Evolutionary conservation across 306 rosid genomes (phyloP).

Genomic region (Glycine latifolia): DNA sequence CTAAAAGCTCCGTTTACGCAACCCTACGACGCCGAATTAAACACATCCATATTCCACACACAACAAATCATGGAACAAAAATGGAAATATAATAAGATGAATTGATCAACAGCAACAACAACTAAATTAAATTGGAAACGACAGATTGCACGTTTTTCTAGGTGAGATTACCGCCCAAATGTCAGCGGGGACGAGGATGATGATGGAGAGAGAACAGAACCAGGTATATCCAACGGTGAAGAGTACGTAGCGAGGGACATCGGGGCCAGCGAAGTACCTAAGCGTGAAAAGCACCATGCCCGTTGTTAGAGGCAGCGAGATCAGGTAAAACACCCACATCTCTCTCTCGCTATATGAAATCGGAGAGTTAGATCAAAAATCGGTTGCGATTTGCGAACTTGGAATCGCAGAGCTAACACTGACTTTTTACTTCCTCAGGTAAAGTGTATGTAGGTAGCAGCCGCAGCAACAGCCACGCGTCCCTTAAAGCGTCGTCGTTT

Average conservation of each 20-base stretch:
- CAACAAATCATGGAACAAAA: background rate
- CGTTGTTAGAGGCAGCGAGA: slow-evolving; percentile 85
- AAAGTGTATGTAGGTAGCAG: background rate
- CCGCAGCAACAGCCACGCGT: slow-evolving; percentile 8
- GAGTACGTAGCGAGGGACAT: slow-evolving; percentile 85
- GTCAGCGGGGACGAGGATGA: slow-evolving; percentile 95
- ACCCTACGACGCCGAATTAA: slow-evolving; percentile 1
- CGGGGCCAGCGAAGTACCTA: slow-evolving; percentile 83
- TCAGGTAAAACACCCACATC: slow-evolving; percentile 98
- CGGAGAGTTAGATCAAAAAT: too few relatives aligned
- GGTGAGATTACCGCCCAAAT: slow-evolving; percentile 76
- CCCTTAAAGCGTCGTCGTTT: background rate
- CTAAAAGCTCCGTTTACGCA: background rate
- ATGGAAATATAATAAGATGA: background rate
- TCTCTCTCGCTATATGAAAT: background rate
- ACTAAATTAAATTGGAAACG: background rate
- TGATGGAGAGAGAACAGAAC: slow-evolving; percentile 91
- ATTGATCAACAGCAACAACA: background rate
- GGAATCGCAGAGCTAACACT: slow-evolving; percentile 18
- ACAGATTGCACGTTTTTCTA: too few relatives aligned
- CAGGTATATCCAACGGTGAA: slow-evolving; percentile 94
- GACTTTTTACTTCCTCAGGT: background rate
- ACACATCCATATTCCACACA: background rate
- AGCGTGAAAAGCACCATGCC: slow-evolving; percentile 85
- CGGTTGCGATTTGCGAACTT: background rate